Conservation (phyloP, 306 rosid genomes). For the Astragalus membranaceus region DNA sequence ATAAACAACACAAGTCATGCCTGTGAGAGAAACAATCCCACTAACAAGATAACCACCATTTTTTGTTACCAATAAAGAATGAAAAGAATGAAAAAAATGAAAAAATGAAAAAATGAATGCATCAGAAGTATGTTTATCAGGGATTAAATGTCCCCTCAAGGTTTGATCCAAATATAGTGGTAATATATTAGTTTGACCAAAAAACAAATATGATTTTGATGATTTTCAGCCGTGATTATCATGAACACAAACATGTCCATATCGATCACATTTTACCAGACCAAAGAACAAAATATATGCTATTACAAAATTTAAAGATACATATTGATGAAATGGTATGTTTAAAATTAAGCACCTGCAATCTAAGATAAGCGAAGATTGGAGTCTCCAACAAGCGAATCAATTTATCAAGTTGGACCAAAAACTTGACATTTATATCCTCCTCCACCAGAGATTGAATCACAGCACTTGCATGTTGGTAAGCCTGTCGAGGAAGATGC, state of each 20-base stretch:
- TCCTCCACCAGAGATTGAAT: conserved; percentile 89
- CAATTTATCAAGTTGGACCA: conserved; percentile 92
- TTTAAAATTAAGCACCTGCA: conserved; percentile 56
- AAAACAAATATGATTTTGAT: neutral
- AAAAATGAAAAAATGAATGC: neutral
- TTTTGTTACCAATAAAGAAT: too few species aligned
- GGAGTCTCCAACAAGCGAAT: conserved; percentile 93
- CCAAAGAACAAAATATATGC: conserved; percentile 11
- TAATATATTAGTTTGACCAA: neutral
- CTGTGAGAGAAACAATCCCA: too few species aligned
- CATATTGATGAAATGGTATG: conserved; percentile 4
- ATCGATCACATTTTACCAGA: conserved; percentile 11
- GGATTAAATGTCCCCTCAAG: neutral
- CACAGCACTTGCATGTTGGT: conserved; percentile 83
- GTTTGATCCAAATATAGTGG: neutral
- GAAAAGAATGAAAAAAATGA: neutral
- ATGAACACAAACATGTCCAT: neutral
- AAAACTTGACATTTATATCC: conserved; percentile 79
- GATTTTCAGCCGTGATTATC: too few species aligned
- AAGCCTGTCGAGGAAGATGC: conserved; percentile 53
- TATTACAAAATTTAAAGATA: conserved; percentile 11
- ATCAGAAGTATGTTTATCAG: neutral
- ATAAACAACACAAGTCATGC: too few species aligned
- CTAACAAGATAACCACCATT: neutral
- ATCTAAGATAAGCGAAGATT: conserved; percentile 78